A percentile compares a stretch with the other conserved stretches of the same genome.
phyloP scores from a whole-genome alignment of 2,329 filamentous ascomycete genomes.

The Fusarium torreyae region DNA sequence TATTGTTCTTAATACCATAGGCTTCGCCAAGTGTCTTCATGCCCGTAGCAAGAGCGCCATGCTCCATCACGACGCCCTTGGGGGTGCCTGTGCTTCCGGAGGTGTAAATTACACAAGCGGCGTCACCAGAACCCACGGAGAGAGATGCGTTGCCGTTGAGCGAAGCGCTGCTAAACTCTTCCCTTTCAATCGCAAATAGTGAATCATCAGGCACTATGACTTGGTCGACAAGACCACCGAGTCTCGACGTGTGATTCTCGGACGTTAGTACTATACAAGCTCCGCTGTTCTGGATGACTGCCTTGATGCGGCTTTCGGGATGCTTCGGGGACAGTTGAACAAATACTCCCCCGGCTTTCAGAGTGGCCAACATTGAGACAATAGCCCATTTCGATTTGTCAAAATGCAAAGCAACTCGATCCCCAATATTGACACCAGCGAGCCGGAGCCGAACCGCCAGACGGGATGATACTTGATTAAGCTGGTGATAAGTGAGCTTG shows the following conservation, averaged over 20 bases:
- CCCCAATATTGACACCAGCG: conserved; percentile 10
- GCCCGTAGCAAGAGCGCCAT: conserved; percentile 6
- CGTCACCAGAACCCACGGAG: conserved; percentile 5
- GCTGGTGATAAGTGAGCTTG: conserved; percentile 7
- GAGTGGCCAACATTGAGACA: conserved; percentile 23
- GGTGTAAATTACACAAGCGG: conserved; percentile 13
- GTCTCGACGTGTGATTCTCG: conserved; percentile 11
- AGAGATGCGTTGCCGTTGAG: conserved; percentile 8
- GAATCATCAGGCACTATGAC: conserved; percentile 18
- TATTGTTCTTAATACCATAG: conserved; percentile 3
- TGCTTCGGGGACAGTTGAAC: conserved; percentile 14
- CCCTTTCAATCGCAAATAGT: conserved; percentile 12
- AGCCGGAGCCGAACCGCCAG: conserved; percentile 10
- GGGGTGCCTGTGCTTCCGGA: conserved; percentile 8
- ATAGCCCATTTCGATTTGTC: conserved; percentile 19
- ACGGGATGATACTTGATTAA: conserved; percentile 9
- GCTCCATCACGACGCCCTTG: conserved; percentile 13
- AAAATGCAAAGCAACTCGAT: conserved; percentile 15
- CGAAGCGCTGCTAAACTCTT: conserved; percentile 12
- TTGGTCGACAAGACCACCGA: conserved; percentile 14
- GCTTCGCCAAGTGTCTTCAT: conserved; percentile 7
- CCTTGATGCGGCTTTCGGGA: conserved; percentile 10
- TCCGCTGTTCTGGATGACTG: conserved; percentile 10
- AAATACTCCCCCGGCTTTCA: conserved; percentile 24
- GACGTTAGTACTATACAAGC: conserved; percentile 11